Percentiles rank a stretch among this genome's conserved stretches.
Conservation (phyloP, 2,329 filamentous ascomycete species). For the Metarhizium rileyi region DNA sequence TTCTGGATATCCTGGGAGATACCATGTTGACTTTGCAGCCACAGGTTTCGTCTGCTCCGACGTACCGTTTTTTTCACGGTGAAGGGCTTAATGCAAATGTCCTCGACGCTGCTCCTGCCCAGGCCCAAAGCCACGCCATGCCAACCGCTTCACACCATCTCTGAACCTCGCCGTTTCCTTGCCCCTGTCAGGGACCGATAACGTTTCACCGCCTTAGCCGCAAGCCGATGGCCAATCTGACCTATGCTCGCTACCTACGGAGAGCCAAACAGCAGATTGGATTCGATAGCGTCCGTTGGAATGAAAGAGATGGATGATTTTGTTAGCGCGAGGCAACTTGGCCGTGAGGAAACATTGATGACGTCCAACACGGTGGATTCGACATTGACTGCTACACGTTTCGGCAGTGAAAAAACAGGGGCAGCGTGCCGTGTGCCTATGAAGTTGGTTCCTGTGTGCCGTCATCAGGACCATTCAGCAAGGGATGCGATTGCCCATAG, state of each 20-base stretch:
- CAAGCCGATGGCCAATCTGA: not conserved
- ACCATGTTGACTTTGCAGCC: not conserved
- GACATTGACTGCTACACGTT: not conserved
- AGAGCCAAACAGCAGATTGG: not conserved
- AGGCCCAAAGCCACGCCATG: not conserved
- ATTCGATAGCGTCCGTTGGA: not conserved
- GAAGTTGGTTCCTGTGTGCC: constrained; percentile 2
- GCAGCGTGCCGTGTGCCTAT: not conserved
- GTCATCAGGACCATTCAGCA: no score
- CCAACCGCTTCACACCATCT: not conserved
- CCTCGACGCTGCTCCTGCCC: no score
- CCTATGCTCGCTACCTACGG: not conserved
- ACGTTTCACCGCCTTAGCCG: constrained; percentile 1
- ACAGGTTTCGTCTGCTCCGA: not conserved
- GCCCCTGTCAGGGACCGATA: not conserved
- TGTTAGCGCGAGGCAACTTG: not conserved
- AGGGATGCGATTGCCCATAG: constrained; percentile 5
- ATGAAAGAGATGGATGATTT: not conserved
- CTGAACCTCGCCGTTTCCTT: not conserved
- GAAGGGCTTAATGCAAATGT: no score
- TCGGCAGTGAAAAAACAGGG: not conserved
- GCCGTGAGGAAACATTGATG: not conserved
- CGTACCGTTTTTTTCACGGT: no score
- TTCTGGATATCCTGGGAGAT: not conserved
- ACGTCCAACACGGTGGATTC: not conserved